Percentiles rank a stretch among this genome's conserved stretches.
These are phyloP conservation scores for Scleroderma bovista DNA, from an alignment of 768 basidiomycete genomes.

Conservation along the genomic window DNA sequence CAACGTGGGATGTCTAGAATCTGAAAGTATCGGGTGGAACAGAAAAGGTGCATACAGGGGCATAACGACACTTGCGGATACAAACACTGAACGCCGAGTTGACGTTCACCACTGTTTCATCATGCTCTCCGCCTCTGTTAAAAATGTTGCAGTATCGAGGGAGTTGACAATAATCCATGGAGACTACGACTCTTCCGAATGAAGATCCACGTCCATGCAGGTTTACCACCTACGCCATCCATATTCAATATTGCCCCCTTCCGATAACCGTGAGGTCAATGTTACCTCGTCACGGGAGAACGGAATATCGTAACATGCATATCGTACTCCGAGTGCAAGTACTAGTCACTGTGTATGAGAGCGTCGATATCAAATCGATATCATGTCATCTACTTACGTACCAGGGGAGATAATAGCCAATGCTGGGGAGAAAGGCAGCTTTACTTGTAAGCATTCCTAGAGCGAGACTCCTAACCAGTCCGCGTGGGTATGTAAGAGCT, in stretches of 20 bases:
- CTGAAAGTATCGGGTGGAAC: constrained; percentile 53
- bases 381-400: constrained; percentile 26
- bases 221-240: constrained; percentile 63
- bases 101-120: constrained; percentile 58
- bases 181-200: constrained; percentile 68
- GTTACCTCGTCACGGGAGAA: neutral
- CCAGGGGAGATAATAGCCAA: constrained; percentile 70
- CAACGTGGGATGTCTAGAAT: constrained; percentile 21
- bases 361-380: neutral
- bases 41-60: no score
- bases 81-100: no score
- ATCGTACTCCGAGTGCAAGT: constrained; percentile 70
- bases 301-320: constrained; percentile 53
- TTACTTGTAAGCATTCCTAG: no score
- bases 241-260: constrained; percentile 63
- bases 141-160: constrained; percentile 75
- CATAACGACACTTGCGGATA: no score
- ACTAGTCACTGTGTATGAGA: constrained; percentile 40
- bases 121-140: constrained; percentile 59
- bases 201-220: constrained; percentile 70
- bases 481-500: no score
- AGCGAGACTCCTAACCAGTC: no score
- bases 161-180: constrained; percentile 82
- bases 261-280: neutral
- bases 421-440: constrained; percentile 34